phyloP scores from a whole-genome alignment of 352 stramenopile species.

The Pythium angustatum region DNA sequence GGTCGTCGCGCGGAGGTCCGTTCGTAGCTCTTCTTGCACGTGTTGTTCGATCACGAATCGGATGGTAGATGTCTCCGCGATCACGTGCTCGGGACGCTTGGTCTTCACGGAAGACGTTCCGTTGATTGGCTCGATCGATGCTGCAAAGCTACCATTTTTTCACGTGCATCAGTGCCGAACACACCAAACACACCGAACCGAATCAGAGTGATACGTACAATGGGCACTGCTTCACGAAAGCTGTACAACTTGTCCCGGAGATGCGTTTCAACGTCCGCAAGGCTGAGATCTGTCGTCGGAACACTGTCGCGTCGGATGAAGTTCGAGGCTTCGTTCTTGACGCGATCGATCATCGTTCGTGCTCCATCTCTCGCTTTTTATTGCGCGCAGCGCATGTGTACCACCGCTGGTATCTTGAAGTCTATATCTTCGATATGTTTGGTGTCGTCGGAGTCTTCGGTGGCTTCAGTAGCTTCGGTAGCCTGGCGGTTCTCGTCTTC shows the following conservation, averaged over 20 bases:
- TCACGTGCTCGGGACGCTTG: background rate
- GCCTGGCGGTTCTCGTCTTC: too few species aligned
- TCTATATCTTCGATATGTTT: background rate
- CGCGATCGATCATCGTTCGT: background rate
- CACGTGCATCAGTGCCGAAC: too few species aligned
- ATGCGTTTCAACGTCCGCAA: background rate
- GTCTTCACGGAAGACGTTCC: background rate
- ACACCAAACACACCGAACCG: background rate
- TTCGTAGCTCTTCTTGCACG: background rate
- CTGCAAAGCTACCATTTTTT: background rate
- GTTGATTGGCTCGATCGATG: background rate
- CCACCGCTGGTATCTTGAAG: background rate
- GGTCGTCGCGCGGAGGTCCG: background rate
- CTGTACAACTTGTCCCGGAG: background rate
- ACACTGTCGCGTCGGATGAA: background rate
- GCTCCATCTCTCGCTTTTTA: background rate
- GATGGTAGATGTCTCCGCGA: too few species aligned
- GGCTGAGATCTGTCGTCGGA: background rate
- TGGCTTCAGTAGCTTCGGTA: too few species aligned
- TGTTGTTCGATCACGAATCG: background rate
- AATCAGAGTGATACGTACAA: background rate
- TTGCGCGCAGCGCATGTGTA: background rate
- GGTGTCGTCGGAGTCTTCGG: background rate
- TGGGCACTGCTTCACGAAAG: background rate
- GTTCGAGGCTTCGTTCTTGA: background rate